Percentiles rank a stretch among this genome's conserved stretches.
phyloP scores from a whole-genome alignment of 495 filamentous ascomycete species.

The Neurospora sp. region DNA sequence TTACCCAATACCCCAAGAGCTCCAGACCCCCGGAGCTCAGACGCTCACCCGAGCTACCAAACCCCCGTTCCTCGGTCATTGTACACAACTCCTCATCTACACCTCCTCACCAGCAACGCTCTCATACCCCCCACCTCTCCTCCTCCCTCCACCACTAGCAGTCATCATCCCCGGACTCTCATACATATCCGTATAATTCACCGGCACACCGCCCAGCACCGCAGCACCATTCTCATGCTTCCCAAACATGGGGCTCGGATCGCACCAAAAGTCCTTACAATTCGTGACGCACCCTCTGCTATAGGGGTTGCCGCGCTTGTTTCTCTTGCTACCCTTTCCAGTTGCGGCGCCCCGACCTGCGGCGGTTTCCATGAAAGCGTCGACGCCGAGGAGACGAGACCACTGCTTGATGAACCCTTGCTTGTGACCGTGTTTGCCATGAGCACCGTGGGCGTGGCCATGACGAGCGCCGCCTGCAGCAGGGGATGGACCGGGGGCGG shows the following conservation, averaged over 20 bases:
- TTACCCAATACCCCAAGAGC: not conserved
- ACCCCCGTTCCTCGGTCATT: not conserved
- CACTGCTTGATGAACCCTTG: conserved; percentile 64
- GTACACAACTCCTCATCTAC: not conserved
- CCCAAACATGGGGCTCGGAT: conserved; percentile 73
- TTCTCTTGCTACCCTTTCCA: conserved; percentile 33
- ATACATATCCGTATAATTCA: conserved; percentile 87
- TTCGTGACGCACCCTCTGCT: conserved; percentile 72
- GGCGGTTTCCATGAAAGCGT: conserved; percentile 79
- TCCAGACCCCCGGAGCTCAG: not conserved
- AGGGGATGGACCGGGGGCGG: conserved; percentile 27
- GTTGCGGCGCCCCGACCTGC: conserved; percentile 47
- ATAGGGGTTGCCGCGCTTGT: conserved; percentile 64
- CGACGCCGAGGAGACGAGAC: conserved; percentile 77
- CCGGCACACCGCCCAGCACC: conserved; percentile 62
- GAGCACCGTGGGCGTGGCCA: not conserved
- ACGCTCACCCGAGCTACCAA: not conserved
- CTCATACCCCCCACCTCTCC: conserved; percentile 34
- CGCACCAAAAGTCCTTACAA: conserved; percentile 95
- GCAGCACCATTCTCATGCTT: conserved; percentile 61
- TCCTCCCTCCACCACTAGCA: conserved; percentile 16
- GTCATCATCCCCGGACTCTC: conserved; percentile 64
- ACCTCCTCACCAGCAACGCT: conserved; percentile 35
- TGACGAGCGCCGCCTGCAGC: conserved; percentile 17
- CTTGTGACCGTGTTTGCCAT: conserved; percentile 29